These are phyloP conservation scores for Teratosphaeria epicoccoides DNA, from an alignment of 2,329 filamentous ascomycete genomes.

Conservation along the genomic window DNA sequence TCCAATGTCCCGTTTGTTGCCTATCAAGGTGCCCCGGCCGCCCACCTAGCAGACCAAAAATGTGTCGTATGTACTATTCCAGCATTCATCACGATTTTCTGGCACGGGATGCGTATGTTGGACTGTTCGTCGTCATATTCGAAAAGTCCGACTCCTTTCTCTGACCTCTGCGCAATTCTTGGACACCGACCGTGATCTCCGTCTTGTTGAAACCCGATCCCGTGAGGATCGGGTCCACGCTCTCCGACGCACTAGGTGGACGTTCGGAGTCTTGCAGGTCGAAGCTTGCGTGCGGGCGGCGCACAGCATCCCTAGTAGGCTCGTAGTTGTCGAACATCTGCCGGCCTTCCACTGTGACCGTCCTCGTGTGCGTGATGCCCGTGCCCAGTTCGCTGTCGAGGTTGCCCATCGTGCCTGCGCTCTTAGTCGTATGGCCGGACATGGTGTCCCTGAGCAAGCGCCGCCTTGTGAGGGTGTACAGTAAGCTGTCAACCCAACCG, in stretches of 20 bases:
- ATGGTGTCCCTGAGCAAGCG: constrained; percentile 39
- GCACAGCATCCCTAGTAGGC: not conserved
- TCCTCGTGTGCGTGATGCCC: constrained; percentile 21
- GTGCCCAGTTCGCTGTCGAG: constrained; percentile 11
- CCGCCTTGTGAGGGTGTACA: constrained; percentile 48
- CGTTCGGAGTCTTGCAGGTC: not conserved
- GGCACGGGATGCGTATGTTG: not conserved
- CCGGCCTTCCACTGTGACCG: constrained; percentile 16
- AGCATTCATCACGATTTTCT: not conserved
- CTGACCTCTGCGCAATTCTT: not conserved
- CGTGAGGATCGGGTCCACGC: constrained; percentile 7
- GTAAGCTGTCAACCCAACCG: constrained; percentile 47
- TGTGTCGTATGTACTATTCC: not conserved
- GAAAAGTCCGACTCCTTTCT: not conserved
- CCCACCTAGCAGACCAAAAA: not conserved
- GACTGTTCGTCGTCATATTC: not conserved
- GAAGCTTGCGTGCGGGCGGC: not conserved
- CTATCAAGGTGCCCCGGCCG: not conserved
- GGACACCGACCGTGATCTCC: constrained; percentile 6
- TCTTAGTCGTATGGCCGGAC: constrained; percentile 1
- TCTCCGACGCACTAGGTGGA: constrained; percentile 5
- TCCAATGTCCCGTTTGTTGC: not conserved
- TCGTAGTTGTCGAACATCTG: constrained; percentile 6
- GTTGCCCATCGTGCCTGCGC: constrained; percentile 6
- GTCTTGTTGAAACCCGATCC: constrained; percentile 6